Evolutionary conservation across 495 filamentous ascomycete species (phyloP), one percentile per base, ranked within the genome.

Genomic region (Talaromyces ruber): DNA sequence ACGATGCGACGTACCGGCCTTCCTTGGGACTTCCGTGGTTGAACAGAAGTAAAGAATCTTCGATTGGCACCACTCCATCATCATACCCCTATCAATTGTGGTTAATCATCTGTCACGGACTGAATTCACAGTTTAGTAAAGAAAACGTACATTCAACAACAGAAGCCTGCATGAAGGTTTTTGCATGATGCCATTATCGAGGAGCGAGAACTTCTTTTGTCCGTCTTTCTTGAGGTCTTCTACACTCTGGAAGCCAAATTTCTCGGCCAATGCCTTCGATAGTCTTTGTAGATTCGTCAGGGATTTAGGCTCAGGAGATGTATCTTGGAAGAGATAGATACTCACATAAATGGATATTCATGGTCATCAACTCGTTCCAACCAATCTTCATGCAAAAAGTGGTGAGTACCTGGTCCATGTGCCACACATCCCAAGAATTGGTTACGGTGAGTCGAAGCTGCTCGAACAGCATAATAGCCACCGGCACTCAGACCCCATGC

Each of bases 11-110:
- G 56, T 59, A 76, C 71, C 85, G 73, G 50, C 80, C 87, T 70
- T 92, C 89, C 76, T 92, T 93, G 29, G 86, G 84, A 60, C 79
- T 79, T 12, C 88, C 89, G 63, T 91, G 82, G 68, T 88, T 85
- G 62, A 90, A 80, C 16, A 84, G 74, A 65, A 85, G 73, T 69
- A 83, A 84, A 63, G 80, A 91, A 69, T 92, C 89, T 65, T 92
- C 88, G 61, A 92, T 88, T 0, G 89, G 90, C 73, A 90, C 88
- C 53, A 92, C 78, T 7, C 86, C 88, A 63, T 91, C 88, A 34
- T 82, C 76, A 8, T 81, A 83, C 12, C 88, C 88, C 82, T 88
- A n/a, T 37, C 6, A 2, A 39, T 26, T 63, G 71, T 39, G 70
- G 68, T 52, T 61, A 58, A 11, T 22, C 18, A 5, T 21, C 18